These are phyloP conservation scores for Thelonectria blattea DNA, from an alignment of 2,329 filamentous ascomycete genomes.

Conservation along the genomic window DNA sequence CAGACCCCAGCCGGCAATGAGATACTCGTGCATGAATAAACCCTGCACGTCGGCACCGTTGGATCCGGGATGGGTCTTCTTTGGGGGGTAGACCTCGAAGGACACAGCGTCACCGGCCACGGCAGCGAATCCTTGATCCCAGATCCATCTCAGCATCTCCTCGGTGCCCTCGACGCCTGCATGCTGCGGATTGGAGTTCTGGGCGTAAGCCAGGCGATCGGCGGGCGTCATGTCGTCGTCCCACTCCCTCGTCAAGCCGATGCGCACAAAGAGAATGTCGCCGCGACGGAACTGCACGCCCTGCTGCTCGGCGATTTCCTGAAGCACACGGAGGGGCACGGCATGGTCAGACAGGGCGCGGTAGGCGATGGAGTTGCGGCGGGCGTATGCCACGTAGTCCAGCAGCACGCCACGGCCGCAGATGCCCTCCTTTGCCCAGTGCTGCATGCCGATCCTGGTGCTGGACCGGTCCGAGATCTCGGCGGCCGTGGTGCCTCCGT, in stretches of 20 bases:
- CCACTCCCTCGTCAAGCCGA: constrained; percentile 40
- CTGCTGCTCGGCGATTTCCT: constrained; percentile 10
- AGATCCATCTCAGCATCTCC: constrained; percentile 59
- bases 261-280: constrained; percentile 21
- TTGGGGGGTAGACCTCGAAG: constrained; percentile 55
- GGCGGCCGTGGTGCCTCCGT: constrained; percentile 52
- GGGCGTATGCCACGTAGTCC: constrained; percentile 16
- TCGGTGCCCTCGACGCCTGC: constrained; percentile 55
- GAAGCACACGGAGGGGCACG: constrained; percentile 4
- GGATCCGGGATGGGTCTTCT: constrained; percentile 39
- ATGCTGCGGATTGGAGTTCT: constrained; percentile 41
- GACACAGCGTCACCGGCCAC: constrained; percentile 60
- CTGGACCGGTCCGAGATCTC: constrained; percentile 53
- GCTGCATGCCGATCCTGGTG: constrained; percentile 53
- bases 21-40: constrained; percentile 50
- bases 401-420: constrained; percentile 18
- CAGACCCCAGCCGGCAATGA: constrained; percentile 54
- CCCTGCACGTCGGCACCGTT: constrained; percentile 25
- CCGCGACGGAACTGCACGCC: constrained; percentile 8
- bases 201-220: constrained; percentile 56
- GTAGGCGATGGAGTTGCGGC: constrained; percentile 8
- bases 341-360: constrained; percentile 15
- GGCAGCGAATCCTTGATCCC: constrained; percentile 60
- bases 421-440: constrained; percentile 48
- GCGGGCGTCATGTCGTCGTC: constrained; percentile 39